Base-by-base conservation (phyloP, 2,329 filamentous ascomycete genomes). In the Acarospora socialis region DNA sequence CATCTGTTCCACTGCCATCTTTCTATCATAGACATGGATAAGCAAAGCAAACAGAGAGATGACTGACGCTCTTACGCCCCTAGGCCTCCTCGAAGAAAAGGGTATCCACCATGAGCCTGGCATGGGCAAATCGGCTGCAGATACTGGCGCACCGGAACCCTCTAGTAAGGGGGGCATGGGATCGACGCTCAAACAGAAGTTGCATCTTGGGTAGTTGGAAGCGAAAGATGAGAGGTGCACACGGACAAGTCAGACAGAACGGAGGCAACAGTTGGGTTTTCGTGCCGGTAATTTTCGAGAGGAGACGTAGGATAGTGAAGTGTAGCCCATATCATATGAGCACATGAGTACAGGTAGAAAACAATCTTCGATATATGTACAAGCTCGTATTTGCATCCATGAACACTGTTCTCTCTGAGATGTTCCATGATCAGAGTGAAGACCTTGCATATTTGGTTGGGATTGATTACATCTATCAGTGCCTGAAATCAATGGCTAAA, bases 111-210 rank as follows among this genome's bases (percentile, higher is more conserved):
- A 36, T 30, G 8, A 31, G 51, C 4, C n/a, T n/a, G n/a, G n/a
- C n/a, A n/a, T n/a, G n/a, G n/a, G n/a, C n/a, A n/a, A n/a, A n/a
- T n/a, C n/a, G n/a, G 16, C 5, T 10, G 23, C 6, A 13, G 23
- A 12, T 5, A 6, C 23, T 25, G 5, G 4, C 8, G 6, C 8
- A 10, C 3, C 16, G 6, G 23, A 25, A 12, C 16, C 23, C 5
- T n/a, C 8, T 13, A 15, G 16, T 15, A 25, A 25, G 23, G 12
- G 12, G 23, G 16, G 23, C 16, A 7, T 25, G 23, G 4, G 23
- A 13, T 25, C 39, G 8, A 48, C 48, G 18, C 33, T 47, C 41
- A 56, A 51, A 43, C 47, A 49, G 42, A 49, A 50, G 45, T 47
- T 64, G 37, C 45, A 46, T 26, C 41, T 46, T 26, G 43, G 43